Base-by-base conservation (phyloP, 352 stramenopile species). In the Phytophthora multivora region DNA sequence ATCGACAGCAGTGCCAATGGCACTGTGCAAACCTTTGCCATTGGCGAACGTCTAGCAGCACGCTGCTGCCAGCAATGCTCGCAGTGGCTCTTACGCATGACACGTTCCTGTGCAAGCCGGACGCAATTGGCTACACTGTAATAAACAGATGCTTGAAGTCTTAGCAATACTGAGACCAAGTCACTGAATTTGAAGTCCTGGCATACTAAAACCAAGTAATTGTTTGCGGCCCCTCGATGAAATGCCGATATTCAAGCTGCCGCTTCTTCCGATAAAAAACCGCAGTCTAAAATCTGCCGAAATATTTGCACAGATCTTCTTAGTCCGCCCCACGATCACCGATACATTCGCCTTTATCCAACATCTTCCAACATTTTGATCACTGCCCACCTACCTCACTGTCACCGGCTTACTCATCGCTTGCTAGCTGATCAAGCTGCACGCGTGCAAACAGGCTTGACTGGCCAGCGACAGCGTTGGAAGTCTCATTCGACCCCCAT, bases 341-440 rank as follows among this genome's bases (percentile, higher is more conserved):
- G 26, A 38, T 26, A 26, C 43, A 39, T 52, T 41, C 8, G 5
- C 28, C 6, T n/a, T 26, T 51, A 51, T 42, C 51, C 39, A 59
- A 25, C 39, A 51, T 28, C 19, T 59, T 41, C 18, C 39, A 43
- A 15, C 49, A 49, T 13, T 47, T 57, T 46, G 21, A 11, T 16
- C 16, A 13, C 26, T 35, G 19, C 19, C 5, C 25, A 31, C 31
- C 42, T 42, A 43, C 18, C 31, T 51, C 39, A 7, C 23, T 59
- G 57, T 11, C 11, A 4, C 45, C 8, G 11, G 50, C 58, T 50
- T 67, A 47, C 59, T 51, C 51, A 61, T 51, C 26, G n/a, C 12
- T 12, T 10, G 12, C 30, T 59, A 31, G 57, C 48, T 65, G 48
- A 65, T 65, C 57, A 65, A 67, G 28, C 53, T 43, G 57, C 46